Conservation (phyloP, 2,329 filamentous ascomycete genomes). For the Colletotrichum sp. region DNA sequence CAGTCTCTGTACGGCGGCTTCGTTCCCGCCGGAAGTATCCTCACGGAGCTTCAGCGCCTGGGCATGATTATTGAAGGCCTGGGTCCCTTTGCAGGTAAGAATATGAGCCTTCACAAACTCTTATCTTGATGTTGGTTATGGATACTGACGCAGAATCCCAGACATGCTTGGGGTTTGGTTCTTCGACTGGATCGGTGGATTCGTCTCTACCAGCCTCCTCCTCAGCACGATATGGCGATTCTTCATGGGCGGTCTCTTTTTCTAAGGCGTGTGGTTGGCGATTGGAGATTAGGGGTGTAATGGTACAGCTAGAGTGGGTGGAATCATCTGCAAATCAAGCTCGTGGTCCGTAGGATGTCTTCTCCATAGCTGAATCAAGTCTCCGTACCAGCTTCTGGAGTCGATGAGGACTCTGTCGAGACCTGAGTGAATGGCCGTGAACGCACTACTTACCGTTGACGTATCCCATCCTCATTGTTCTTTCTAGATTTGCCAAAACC, state of each 20-base stretch:
- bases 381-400: neutral
- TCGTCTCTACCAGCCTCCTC: neutral
- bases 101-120: rapidly evolving
- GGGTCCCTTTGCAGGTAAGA: neutral
- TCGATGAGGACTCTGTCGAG: neutral
- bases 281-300: neutral
- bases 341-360: neutral
- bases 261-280: neutral
- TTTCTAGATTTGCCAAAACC: neutral
- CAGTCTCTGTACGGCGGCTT: neutral
- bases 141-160: neutral
- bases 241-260: neutral
- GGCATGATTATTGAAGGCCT: neutral
- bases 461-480: neutral
- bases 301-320: neutral
- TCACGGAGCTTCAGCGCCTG: neutral
- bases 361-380: neutral
- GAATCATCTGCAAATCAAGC: rapidly evolving
- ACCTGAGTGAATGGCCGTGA: neutral
- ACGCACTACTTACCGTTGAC: neutral
- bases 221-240: rapidly evolving
- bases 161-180: neutral
- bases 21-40: neutral
- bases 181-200: neutral
- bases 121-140: rapidly evolving